Base-by-base conservation (phyloP, 352 stramenopile species). In the Globisporangium apiculatum region DNA sequence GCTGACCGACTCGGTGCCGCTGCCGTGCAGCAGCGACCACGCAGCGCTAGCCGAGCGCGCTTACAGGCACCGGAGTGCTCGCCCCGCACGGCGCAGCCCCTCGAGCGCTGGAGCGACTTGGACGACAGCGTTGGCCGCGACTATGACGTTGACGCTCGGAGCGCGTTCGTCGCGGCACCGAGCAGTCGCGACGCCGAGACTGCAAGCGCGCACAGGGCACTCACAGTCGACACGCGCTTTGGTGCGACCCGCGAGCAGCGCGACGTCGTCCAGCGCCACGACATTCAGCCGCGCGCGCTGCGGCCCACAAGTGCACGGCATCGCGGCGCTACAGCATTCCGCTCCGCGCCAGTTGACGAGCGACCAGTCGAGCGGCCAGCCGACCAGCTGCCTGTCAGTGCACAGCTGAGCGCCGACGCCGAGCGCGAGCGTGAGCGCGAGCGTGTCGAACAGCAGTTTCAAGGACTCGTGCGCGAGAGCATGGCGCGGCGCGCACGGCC, bases 381-480 rank as follows among this genome's bases (percentile, higher is more conserved):
- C 24, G 24, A 31, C 24, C 42, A 47, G 11, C 42, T 17, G 42
- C 42, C 42, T 31, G 24, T 31, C n/a, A 42, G 7, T 31, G 54
- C 47, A 9, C 51, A 55, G 24, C n/a, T 18, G 4, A 55, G 41
- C 38, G 51, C 36, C 5, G 51, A 58, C 8, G 15, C 31, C 5
- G 51, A 57, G 17, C 52, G 58, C n/a, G 38, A 53, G 6, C 36
- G 47, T 17, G 51, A 57, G 17, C 52, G 58, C n/a, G 38, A 53
- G 6, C 36, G 47, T 17, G 58, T 64, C 18, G 58, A 64, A 51
- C 48, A 37, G 31, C 43, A 64, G 7, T 64, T 64, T 17, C 43
- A 64, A 43, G 45, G 31, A 12, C 46, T 64, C 15, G 46, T 64
- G 45, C 38, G 58, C 12, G 58, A 48, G 37, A 43, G 51, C 2